phyloP scores from a whole-genome alignment of 768 basidiomycete genomes.

The Suillus ampliporus region DNA sequence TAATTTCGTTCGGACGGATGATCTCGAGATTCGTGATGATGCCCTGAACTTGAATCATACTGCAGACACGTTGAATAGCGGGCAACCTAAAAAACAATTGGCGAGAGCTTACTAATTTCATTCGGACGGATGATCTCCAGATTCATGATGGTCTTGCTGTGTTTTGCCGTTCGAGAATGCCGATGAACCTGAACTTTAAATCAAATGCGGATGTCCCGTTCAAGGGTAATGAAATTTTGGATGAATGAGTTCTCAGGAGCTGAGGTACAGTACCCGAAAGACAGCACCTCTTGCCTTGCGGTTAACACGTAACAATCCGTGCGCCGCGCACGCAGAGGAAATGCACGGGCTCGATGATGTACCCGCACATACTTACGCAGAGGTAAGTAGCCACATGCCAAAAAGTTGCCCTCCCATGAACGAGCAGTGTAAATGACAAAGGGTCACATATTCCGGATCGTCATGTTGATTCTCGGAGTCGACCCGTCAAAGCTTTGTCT shows the following conservation, averaged over 20 bases:
- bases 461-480: conserved; percentile 12
- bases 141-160: not conserved
- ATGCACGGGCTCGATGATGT: conserved; percentile 6
- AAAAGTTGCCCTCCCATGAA: not conserved
- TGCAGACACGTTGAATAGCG: too few species aligned
- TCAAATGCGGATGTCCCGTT: conserved; percentile 32
- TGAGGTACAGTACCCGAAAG: conserved; percentile 11
- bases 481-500: conserved; percentile 5
- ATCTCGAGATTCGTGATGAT: conserved; percentile 10
- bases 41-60: too few species aligned
- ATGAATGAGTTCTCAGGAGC: conserved; percentile 20
- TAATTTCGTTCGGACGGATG: conserved; percentile 35
- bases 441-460: conserved; percentile 7
- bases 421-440: conserved; percentile 1
- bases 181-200: conserved; percentile 25
- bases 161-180: conserved; percentile 38
- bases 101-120: too few species aligned
- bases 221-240: conserved; percentile 31
- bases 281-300: conserved; percentile 7
- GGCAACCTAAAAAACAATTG: too few species aligned
- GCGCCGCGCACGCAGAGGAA: conserved; percentile 5
- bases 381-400: conserved; percentile 3
- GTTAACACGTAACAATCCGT: conserved; percentile 12
- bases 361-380: not conserved
- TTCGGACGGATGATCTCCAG: too few species aligned